Percentiles rank a stretch among this genome's conserved stretches.
These are phyloP conservation scores for Sesbania bispinosa DNA, from an alignment of 306 rosid species.

Conservation along the genomic window DNA sequence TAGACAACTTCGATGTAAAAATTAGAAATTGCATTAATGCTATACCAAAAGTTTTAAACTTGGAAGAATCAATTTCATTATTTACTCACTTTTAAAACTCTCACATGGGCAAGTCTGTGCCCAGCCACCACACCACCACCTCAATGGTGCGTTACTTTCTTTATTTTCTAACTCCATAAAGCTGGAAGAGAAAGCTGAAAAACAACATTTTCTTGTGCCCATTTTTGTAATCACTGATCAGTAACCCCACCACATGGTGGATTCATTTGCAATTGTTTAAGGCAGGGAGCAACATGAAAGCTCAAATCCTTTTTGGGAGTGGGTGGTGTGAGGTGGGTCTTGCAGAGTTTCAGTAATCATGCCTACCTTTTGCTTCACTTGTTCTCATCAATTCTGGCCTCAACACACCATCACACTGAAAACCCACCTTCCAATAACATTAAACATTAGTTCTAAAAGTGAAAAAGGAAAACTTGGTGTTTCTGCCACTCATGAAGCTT, in stretches of 20 bases:
- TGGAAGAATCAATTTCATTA: neutral
- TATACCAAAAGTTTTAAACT: neutral
- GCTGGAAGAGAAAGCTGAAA: conserved; percentile 12
- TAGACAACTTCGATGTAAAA: neutral
- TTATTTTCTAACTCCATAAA: neutral
- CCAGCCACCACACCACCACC: conserved; percentile 4
- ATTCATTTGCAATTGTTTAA: conserved; percentile 20
- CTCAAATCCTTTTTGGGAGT: conserved; percentile 44
- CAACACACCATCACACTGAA: conserved; percentile 29
- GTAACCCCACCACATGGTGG: conserved; percentile 42
- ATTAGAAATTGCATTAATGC: neutral
- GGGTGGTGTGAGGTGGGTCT: conserved; percentile 46
- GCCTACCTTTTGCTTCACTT: conserved; percentile 38
- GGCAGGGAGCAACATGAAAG: conserved; percentile 38
- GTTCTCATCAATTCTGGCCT: conserved; percentile 37
- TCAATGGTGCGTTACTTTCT: conserved; percentile 24
- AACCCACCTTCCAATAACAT: conserved; percentile 34
- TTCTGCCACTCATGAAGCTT: conserved; percentile 50
- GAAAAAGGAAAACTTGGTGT: conserved; percentile 3
- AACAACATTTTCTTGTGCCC: neutral
- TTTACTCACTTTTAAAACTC: conserved; percentile 23
- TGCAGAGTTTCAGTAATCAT: conserved; percentile 37
- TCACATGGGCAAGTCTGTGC: conserved; percentile 23
- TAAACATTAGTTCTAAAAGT: conserved; percentile 12
- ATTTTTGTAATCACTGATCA: conserved; percentile 2